Percentiles rank a stretch among this genome's conserved stretches.
These are phyloP conservation scores for Zygotorulaspora sp. DNA, from an alignment of 805 yeast species.

Conservation along the genomic window DNA sequence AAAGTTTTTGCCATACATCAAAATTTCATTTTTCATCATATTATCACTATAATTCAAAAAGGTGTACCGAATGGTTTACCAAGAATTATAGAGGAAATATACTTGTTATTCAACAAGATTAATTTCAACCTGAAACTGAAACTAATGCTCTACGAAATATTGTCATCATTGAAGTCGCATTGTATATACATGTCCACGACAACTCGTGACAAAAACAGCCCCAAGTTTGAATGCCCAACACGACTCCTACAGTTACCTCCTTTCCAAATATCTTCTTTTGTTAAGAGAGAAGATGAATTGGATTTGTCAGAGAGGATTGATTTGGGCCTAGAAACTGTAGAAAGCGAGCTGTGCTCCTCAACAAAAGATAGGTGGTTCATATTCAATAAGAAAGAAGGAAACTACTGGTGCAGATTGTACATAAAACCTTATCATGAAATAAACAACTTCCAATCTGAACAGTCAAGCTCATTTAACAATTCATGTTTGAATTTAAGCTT, in stretches of 20 bases:
- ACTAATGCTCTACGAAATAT: slow-evolving; percentile 30
- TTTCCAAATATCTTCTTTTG: slow-evolving; percentile 33
- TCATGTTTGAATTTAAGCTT: slow-evolving; percentile 30
- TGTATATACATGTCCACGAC: slow-evolving; percentile 24
- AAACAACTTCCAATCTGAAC: slow-evolving; percentile 25
- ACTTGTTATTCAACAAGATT: slow-evolving; percentile 25
- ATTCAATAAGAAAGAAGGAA: slow-evolving; percentile 20
- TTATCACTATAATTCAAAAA: slow-evolving; percentile 15
- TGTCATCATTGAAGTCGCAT: slow-evolving; percentile 30
- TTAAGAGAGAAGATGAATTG: slow-evolving; percentile 7
- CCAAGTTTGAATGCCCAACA: slow-evolving; percentile 20
- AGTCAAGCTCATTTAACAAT: slow-evolving; percentile 23
- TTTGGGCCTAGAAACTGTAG: slow-evolving; percentile 11
- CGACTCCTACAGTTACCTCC: slow-evolving; percentile 29
- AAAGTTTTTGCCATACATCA: slow-evolving; percentile 33
- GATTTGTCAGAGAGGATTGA: slow-evolving; percentile 7
- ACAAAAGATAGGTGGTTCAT: slow-evolving; percentile 19
- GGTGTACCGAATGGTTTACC: slow-evolving; percentile 6
- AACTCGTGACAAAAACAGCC: slow-evolving; percentile 5
- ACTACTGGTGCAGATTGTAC: slow-evolving; percentile 18
- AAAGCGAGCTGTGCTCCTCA: slow-evolving; percentile 1
- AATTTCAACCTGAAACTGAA: slow-evolving; percentile 29
- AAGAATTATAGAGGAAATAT: slow-evolving; percentile 18
- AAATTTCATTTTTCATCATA: slow-evolving; percentile 21
- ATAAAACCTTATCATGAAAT: slow-evolving; percentile 28